Conservation (phyloP, 78 protist genomes). For the Dictyostelium purpureum region DNA sequence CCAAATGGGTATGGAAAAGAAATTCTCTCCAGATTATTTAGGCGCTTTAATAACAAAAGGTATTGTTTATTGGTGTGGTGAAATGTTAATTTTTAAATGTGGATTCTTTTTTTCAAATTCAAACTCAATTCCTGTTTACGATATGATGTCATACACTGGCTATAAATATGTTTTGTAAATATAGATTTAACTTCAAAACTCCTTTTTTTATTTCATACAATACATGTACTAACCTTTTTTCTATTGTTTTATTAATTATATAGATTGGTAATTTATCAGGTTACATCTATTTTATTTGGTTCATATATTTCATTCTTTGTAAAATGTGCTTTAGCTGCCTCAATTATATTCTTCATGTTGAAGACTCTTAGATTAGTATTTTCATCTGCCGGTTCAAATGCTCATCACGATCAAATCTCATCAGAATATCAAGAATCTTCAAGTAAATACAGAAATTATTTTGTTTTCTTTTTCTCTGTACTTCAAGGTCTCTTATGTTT, state of each 20-base stretch:
- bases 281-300: slow-evolving; percentile 24
- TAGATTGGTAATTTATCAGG: slow-evolving; percentile 24
- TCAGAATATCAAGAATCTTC: neutral
- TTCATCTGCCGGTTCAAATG: neutral
- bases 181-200: neutral
- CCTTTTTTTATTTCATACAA: neutral
- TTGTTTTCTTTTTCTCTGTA: slow-evolving; percentile 37
- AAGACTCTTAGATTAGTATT: slow-evolving; percentile 56
- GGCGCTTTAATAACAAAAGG: slow-evolving; percentile 71
- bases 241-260: too few relatives aligned
- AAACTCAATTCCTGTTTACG: slow-evolving; percentile 73
- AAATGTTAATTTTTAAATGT: slow-evolving; percentile 46
- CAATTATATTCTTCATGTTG: slow-evolving; percentile 29
- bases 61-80: slow-evolving; percentile 50
- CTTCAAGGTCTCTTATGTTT: slow-evolving; percentile 38
- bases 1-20: slow-evolving; percentile 60
- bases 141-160: slow-evolving; percentile 74
- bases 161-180: slow-evolving; percentile 87
- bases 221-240: neutral
- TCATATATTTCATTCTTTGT: neutral
- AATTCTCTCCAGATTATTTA: slow-evolving; percentile 81
- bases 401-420: neutral
- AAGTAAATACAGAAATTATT: slow-evolving; percentile 36
- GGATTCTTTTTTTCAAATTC: slow-evolving; percentile 78
- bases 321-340: neutral